Conservation (phyloP, 306 rosid species). For the Quercus parvula region DNA sequence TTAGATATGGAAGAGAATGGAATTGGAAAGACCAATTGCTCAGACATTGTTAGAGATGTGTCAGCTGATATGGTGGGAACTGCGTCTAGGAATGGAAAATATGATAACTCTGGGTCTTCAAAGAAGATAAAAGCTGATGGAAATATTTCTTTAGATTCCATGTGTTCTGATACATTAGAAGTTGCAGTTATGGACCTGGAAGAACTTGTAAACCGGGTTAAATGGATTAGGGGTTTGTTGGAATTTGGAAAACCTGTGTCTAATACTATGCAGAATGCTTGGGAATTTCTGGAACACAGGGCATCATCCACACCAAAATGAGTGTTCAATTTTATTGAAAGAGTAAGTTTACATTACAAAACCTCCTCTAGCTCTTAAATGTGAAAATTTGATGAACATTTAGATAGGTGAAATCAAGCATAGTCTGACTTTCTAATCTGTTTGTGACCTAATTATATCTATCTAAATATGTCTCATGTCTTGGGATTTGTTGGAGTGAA, state of each 20-base stretch:
- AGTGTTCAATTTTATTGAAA: background rate
- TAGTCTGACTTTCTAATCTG: background rate
- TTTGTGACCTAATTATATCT: background rate
- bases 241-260: conserved; percentile 43
- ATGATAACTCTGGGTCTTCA: conserved; percentile 22
- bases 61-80: conserved; percentile 25
- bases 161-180: conserved; percentile 45
- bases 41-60: conserved; percentile 16
- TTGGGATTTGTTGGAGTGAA: background rate
- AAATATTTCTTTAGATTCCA: conserved; percentile 38
- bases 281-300: conserved; percentile 52
- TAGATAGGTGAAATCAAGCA: too few species aligned
- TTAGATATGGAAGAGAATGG: conserved; percentile 14
- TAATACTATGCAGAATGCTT: conserved; percentile 28
- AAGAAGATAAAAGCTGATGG: conserved; percentile 39
- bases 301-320: conserved; percentile 29
- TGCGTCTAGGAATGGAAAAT: conserved; percentile 8
- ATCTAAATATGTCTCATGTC: background rate
- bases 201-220: conserved; percentile 63
- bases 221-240: conserved; percentile 60
- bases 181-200: conserved; percentile 72
- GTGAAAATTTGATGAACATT: background rate
- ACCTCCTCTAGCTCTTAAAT: background rate
- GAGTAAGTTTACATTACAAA: conserved; percentile 9
- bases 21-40: conserved; percentile 25